Conservation (phyloP, 208 protist species). For the Leishmania martiniquensis region DNA sequence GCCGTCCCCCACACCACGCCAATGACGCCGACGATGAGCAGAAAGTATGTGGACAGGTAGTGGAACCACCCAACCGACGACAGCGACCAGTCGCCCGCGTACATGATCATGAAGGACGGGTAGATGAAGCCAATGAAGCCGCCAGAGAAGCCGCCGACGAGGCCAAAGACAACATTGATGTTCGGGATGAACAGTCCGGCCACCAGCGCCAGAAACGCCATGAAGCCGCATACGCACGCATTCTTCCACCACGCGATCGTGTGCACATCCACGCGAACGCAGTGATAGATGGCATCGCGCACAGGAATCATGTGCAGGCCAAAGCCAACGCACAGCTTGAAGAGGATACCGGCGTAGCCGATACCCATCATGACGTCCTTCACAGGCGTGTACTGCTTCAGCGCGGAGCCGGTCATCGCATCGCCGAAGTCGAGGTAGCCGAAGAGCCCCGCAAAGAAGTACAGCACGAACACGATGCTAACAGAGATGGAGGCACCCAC, state of each 20-base stretch:
- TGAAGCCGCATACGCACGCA: slow-evolving; percentile 33
- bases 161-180: slow-evolving; percentile 76
- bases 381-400: slow-evolving; percentile 69
- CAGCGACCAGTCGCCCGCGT: slow-evolving; percentile 50
- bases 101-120: slow-evolving; percentile 76
- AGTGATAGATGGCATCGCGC: slow-evolving; percentile 68
- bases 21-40: slow-evolving; percentile 68
- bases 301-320: slow-evolving; percentile 66
- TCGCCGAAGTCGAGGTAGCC: slow-evolving; percentile 83
- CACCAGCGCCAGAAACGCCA: slow-evolving; percentile 47
- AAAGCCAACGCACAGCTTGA: slow-evolving; percentile 82
- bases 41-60: slow-evolving; percentile 59
- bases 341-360: slow-evolving; percentile 55
- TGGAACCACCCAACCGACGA: slow-evolving; percentile 47
- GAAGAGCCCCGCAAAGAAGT: slow-evolving; percentile 82
- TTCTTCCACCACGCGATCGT: slow-evolving; percentile 61
- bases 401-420: slow-evolving; percentile 37
- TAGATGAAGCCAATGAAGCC: slow-evolving; percentile 82
- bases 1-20: slow-evolving; percentile 67
- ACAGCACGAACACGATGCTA: slow-evolving; percentile 54
- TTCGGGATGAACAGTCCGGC: slow-evolving; percentile 73
- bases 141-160: slow-evolving; percentile 68
- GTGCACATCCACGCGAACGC: slow-evolving; percentile 40
- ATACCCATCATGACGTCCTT: slow-evolving; percentile 51
- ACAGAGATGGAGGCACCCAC: slow-evolving; percentile 42